Evolutionary conservation across 352 stramenopile species (phyloP).

Genomic region (Pythium sp.): DNA sequence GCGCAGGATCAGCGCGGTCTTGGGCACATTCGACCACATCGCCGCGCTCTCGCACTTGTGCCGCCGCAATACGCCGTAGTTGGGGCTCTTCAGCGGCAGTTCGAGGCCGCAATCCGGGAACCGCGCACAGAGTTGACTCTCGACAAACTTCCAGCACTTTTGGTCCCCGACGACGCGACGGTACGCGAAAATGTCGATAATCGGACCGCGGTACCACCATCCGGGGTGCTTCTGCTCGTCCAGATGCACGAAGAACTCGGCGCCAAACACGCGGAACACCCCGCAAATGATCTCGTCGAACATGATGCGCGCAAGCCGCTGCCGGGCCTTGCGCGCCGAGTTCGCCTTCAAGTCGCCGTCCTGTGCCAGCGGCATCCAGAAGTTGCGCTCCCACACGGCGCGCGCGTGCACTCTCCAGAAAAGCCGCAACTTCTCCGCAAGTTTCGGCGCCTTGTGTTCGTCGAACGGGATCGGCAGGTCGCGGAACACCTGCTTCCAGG

Average conservation of each 20-base stretch:
- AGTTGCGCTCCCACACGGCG: conserved; percentile 54
- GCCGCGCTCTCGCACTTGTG: conserved; percentile 6
- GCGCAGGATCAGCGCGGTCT: not conserved
- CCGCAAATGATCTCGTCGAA: conserved; percentile 36
- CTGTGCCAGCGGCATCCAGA: conserved; percentile 33
- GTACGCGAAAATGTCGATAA: conserved; percentile 34
- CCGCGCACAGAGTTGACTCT: conserved; percentile 25
- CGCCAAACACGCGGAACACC: conserved; percentile 32
- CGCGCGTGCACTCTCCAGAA: conserved; percentile 41
- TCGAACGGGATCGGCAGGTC: conserved; percentile 43
- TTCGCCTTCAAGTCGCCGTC: conserved; percentile 14
- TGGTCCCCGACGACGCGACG: conserved; percentile 26
- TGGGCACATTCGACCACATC: not conserved
- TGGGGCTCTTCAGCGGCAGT: conserved; percentile 33
- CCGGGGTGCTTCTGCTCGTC: conserved; percentile 39
- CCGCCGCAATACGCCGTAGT: conserved; percentile 22
- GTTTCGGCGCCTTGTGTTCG: conserved; percentile 14
- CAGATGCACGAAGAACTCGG: conserved; percentile 43
- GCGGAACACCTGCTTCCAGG: conserved; percentile 35
- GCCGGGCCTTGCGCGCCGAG: conserved; percentile 28
- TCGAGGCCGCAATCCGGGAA: conserved; percentile 46
- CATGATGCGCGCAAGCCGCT: conserved; percentile 27
- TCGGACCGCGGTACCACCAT: conserved; percentile 49
- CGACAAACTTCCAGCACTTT: conserved; percentile 35
- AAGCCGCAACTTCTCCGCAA: conserved; percentile 22